Percentiles rank a stretch among this genome's conserved stretches.
These are phyloP conservation scores for Tricholoma sp. DNA, from an alignment of 768 basidiomycete genomes.

Conservation along the genomic window DNA sequence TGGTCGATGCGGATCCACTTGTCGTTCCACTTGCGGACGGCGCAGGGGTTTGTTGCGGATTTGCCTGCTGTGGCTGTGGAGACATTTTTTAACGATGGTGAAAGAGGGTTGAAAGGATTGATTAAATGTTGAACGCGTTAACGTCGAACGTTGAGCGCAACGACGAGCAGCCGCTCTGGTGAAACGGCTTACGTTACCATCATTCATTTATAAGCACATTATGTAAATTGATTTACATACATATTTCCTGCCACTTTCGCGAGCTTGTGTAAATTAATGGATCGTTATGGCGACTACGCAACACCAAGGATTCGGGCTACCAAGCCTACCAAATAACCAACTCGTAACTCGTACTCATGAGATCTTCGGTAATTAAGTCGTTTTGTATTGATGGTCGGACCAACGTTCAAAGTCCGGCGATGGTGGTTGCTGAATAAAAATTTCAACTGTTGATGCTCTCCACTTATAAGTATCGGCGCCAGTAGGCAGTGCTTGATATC, in stretches of 20 bases:
- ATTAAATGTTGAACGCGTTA: neutral
- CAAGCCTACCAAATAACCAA: no score
- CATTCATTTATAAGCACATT: neutral
- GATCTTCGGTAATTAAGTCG: neutral
- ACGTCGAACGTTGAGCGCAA: neutral
- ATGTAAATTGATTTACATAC: no score
- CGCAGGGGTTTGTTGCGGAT: neutral
- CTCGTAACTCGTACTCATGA: neutral
- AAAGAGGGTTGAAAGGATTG: neutral
- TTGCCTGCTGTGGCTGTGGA: neutral
- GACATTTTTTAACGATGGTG: no score
- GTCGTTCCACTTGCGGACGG: neutral
- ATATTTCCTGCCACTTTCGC: no score
- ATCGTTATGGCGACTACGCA: no score
- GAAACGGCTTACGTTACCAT: no score
- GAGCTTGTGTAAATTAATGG: no score
- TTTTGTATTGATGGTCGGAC: constrained; percentile 5
- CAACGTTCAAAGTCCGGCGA: neutral
- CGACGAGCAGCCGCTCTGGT: neutral
- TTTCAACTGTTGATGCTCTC: neutral
- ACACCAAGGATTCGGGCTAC: no score
- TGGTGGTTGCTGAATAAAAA: constrained; percentile 2
- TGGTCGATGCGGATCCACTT: neutral
- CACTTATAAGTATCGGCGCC: neutral
- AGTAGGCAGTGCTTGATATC: constrained; percentile 5